Evolutionary conservation across 208 protist genomes (phyloP).

Genomic region (Crithidia acanthocephali): DNA sequence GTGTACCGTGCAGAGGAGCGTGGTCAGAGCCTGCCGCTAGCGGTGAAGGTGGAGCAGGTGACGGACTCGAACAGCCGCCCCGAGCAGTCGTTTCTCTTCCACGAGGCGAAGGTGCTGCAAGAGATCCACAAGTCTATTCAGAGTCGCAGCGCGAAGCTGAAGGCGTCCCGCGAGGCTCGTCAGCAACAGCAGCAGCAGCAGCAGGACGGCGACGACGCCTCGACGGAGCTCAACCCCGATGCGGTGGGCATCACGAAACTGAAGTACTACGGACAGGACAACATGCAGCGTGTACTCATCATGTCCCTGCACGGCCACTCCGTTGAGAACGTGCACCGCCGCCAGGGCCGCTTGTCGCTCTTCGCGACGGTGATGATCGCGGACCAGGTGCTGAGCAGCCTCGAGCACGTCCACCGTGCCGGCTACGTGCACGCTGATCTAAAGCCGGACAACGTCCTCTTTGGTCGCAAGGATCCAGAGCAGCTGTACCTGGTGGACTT

Average conservation of each 20-base stretch:
- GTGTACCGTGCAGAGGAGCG: conserved; percentile 91
- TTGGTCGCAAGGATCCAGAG: conserved; percentile 62
- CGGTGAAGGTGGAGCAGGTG: conserved; percentile 59
- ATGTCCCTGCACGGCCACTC: conserved; percentile 98
- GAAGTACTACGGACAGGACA: conserved; percentile 96
- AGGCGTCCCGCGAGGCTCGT: conserved; percentile 1
- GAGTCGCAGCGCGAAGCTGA: conserved; percentile 5
- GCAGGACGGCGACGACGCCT: not conserved
- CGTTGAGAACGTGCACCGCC: conserved; percentile 94
- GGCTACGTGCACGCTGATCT: conserved; percentile 88
- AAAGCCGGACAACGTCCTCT: conserved; percentile 92
- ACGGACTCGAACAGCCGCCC: conserved; percentile 39
- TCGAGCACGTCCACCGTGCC: conserved; percentile 94
- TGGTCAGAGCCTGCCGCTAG: conserved; percentile 35
- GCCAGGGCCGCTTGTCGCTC: conserved; percentile 90
- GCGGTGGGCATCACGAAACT: conserved; percentile 90
- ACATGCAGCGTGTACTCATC: conserved; percentile 98
- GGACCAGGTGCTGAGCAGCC: conserved; percentile 93
- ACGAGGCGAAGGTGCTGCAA: conserved; percentile 95
- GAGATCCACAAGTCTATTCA: conserved; percentile 68
- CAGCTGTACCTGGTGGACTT: conserved; percentile 83
- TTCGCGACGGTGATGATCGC: conserved; percentile 99
- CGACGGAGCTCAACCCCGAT: conserved; percentile 15
- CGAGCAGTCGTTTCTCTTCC: conserved; percentile 96
- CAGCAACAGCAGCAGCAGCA: not conserved